Evolutionary conservation across 306 rosid genomes (phyloP).

Genomic region (Fragaria ananassa): DNA sequence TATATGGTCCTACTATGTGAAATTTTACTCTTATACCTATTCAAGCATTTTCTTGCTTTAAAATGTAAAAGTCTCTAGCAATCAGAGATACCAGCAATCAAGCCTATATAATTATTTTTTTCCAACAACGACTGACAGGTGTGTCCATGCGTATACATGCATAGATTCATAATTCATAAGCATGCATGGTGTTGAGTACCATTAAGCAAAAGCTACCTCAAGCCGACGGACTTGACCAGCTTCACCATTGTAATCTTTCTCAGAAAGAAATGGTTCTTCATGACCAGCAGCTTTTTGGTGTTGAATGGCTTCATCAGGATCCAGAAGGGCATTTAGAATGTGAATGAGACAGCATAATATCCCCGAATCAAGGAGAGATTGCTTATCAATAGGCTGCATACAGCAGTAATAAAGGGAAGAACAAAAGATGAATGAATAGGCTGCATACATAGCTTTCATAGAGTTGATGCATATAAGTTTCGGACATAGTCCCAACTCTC

Average conservation of each 20-base stretch:
- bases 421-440: neutral
- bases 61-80: neutral
- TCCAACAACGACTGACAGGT: neutral
- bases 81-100: neutral
- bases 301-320: constrained; percentile 62
- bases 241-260: constrained; percentile 41
- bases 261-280: constrained; percentile 39
- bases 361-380: constrained; percentile 98
- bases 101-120: neutral
- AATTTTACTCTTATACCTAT: neutral
- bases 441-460: neutral
- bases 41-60: neutral
- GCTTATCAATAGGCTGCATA: constrained; percentile 92
- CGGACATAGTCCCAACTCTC: neutral
- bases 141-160: constrained; percentile 5
- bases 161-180: neutral
- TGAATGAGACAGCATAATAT: constrained; percentile 96
- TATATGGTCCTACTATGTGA: neutral
- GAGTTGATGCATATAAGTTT: neutral
- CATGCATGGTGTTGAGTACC: constrained; percentile 5
- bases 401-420: neutral
- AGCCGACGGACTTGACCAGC: constrained; percentile 61
- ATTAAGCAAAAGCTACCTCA: constrained; percentile 62
- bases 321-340: constrained; percentile 79
- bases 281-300: constrained; percentile 39